Base-by-base conservation (phyloP, 495 filamentous ascomycete species). In the Thozetella sp. region DNA sequence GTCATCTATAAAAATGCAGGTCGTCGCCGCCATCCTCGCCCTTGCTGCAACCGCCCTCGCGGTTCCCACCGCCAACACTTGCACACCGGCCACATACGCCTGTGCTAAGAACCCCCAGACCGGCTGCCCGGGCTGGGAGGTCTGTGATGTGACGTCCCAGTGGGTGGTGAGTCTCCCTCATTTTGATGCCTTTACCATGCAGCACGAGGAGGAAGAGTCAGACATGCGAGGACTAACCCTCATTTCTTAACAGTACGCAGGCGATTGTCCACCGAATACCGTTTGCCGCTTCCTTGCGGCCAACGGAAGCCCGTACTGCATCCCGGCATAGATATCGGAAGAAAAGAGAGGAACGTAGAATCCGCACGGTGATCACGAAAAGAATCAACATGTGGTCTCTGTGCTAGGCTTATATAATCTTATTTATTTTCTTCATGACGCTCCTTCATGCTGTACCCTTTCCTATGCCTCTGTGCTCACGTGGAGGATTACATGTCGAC, bases 301-400 rank as follows among this genome's bases (percentile, higher is more conserved):
- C 60, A 72, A 66, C 57, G 54, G 56, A 17, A 68, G 63, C 57
- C 69, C 69, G 0, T 72, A 72, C 58, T 72, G 69, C 61, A n/a
- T 72, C 22, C 30, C 30, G 30, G 30, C 30, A 37, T 37, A 22
- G 25, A 12, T 25, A 27, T 58, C 40, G 56, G 3, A 24, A 22
- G 22, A 15, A 25, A 2, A 3, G 17, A n/a, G n/a, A n/a, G n/a
- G n/a, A n/a, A n/a, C n/a, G n/a, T n/a, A n/a, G n/a, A n/a, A n/a
- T n/a, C n/a, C n/a, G n/a, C n/a, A n/a, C n/a, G n/a, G n/a, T n/a
- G n/a, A n/a, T n/a, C n/a, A n/a, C n/a, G n/a, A n/a, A n/a, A n/a
- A n/a, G n/a, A n/a, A n/a, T n/a, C n/a, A n/a, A n/a, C n/a, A n/a
- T n/a, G n/a, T n/a, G n/a, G n/a, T n/a, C n/a, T n/a, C 17, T 26